Conservation (phyloP, 257 asterid genomes). For the Vinca minor region DNA sequence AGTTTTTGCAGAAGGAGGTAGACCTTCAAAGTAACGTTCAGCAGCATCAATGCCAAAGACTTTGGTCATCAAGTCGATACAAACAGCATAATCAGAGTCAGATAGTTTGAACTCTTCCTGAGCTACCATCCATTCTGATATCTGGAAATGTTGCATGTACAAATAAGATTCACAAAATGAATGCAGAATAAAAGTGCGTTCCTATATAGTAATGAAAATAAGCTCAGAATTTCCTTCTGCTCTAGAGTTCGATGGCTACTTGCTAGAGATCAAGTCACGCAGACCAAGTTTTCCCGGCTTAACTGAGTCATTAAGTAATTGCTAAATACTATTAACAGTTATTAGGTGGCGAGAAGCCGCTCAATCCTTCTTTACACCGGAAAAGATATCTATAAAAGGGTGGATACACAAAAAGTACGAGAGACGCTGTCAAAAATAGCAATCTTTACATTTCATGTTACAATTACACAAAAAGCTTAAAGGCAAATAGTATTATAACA, state of each 20-base stretch:
- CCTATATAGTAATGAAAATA: neutral
- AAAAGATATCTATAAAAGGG: neutral
- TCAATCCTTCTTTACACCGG: neutral
- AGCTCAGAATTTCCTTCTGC: neutral
- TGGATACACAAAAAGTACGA: neutral
- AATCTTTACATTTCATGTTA: neutral
- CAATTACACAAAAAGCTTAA: neutral
- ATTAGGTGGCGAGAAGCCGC: neutral
- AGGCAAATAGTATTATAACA: neutral
- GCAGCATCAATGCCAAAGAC: conserved; percentile 93
- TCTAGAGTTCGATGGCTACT: no score
- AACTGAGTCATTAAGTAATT: neutral
- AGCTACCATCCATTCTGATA: conserved; percentile 90
- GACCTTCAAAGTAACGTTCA: conserved; percentile 76
- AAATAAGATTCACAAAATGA: neutral
- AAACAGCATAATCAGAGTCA: conserved; percentile 73
- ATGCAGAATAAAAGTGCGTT: neutral
- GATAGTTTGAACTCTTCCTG: conserved; percentile 52
- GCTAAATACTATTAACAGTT: neutral
- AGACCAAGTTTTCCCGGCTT: neutral
- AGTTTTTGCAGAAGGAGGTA: conserved; percentile 61
- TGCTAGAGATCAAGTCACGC: neutral
- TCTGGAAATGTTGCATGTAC: conserved; percentile 33
- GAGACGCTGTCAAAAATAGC: neutral
- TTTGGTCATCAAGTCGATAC: conserved; percentile 73